Percentiles rank a stretch among this genome's conserved stretches.
Conservation (phyloP, 257 asterid genomes). For the Solanum sejunctum region DNA sequence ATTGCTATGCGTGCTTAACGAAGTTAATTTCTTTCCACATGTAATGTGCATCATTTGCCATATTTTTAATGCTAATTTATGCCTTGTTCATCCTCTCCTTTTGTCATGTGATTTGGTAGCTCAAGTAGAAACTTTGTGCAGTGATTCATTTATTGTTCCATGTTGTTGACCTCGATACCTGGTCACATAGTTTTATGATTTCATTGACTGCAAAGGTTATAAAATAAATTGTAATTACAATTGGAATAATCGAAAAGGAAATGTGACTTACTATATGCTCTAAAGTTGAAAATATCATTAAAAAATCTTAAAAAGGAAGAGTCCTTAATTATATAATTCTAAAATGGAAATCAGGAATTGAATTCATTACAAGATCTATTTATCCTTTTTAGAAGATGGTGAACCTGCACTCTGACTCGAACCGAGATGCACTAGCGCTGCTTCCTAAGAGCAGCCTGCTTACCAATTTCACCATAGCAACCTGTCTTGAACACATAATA, state of each 20-base stretch:
- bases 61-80: not conserved
- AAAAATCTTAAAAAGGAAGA: not conserved
- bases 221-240: too few species aligned
- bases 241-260: too few species aligned
- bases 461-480: not conserved
- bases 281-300: too few species aligned
- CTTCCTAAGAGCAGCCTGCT: not conserved
- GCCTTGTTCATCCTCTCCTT: not conserved
- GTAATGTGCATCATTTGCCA: not conserved
- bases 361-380: not conserved
- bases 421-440: not conserved
- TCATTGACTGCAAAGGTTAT: not conserved
- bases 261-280: too few species aligned
- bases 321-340: not conserved
- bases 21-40: not conserved
- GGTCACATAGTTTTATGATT: not conserved
- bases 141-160: not conserved
- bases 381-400: not conserved
- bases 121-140: not conserved
- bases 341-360: not conserved
- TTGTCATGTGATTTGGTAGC: not conserved
- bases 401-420: not conserved
- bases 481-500: not conserved
- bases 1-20: not conserved
- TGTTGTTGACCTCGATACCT: not conserved